Evolutionary conservation across 306 rosid species (phyloP).

Genomic region (Gillenia trifoliata): DNA sequence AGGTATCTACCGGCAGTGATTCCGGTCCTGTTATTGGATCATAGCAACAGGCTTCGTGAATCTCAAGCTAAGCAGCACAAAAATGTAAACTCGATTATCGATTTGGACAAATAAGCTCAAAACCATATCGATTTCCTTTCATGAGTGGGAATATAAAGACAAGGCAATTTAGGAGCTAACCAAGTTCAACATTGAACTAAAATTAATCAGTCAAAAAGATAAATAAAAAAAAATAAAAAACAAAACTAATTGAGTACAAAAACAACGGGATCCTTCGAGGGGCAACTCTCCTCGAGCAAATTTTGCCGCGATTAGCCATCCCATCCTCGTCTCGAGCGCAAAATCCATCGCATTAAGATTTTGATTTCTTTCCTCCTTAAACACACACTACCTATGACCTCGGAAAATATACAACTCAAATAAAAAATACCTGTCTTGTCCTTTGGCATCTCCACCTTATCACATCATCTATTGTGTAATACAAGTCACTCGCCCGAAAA

Average conservation of each 20-base stretch:
- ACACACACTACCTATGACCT: constrained; percentile 58
- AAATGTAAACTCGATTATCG: not conserved
- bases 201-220: constrained; percentile 33
- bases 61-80: too few species aligned
- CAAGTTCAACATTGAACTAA: constrained; percentile 38
- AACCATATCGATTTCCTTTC: not conserved
- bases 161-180: constrained; percentile 34
- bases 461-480: constrained; percentile 39
- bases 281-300: constrained; percentile 43
- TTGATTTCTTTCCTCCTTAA: constrained; percentile 46
- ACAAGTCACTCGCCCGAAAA: constrained; percentile 41
- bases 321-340: constrained; percentile 29
- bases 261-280: constrained; percentile 55
- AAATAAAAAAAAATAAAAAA: constrained; percentile 14
- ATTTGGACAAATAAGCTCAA: not conserved
- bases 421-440: constrained; percentile 44
- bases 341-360: constrained; percentile 71
- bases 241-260: constrained; percentile 50
- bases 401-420: constrained; percentile 76
- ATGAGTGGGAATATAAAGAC: constrained; percentile 1
- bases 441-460: constrained; percentile 54
- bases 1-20: too few species aligned
- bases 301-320: constrained; percentile 41
- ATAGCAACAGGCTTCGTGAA: too few species aligned
- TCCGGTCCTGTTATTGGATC: too few species aligned